Evolutionary conservation across 202 grass and related monocot genomes (phyloP).

Genomic region (Bolboschoenoplectus hybrid): DNA sequence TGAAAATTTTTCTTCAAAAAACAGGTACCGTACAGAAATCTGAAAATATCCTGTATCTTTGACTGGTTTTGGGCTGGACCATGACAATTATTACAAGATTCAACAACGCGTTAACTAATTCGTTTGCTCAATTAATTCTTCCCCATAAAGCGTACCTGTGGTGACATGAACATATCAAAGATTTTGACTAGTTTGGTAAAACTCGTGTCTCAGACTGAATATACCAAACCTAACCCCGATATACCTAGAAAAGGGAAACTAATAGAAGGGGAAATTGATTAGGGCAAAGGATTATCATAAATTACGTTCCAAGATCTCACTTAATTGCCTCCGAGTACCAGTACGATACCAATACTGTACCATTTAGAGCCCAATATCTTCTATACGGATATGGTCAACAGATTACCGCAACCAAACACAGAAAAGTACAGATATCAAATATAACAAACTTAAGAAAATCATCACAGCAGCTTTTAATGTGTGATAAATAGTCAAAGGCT

Average conservation of each 20-base stretch:
- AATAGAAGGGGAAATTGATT: not conserved
- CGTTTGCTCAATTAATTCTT: not conserved
- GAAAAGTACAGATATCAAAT: not conserved
- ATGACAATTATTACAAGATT: not conserved
- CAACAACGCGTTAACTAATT: conserved; percentile 6
- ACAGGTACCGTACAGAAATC: not conserved
- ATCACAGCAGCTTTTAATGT: not conserved
- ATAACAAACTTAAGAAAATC: not conserved
- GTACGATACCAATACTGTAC: conserved; percentile 1
- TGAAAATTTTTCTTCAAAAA: not conserved
- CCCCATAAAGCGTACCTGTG: not conserved
- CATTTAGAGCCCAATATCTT: not conserved
- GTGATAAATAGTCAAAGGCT: not conserved
- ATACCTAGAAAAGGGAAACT: not conserved
- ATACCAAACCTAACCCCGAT: not conserved
- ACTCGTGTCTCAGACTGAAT: not conserved
- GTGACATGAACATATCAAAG: not conserved
- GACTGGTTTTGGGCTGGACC: not conserved
- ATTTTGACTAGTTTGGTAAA: not conserved
- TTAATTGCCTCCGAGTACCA: not conserved
- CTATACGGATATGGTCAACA: not conserved
- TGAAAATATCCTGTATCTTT: not conserved
- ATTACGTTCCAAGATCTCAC: not conserved
- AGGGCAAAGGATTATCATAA: not conserved
- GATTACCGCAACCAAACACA: not conserved